A percentile compares a stretch with the other conserved stretches of the same genome.
Evolutionary conservation across 2,329 filamentous ascomycete genomes (phyloP).

Genomic region (Chaetomiaceae sp.): DNA sequence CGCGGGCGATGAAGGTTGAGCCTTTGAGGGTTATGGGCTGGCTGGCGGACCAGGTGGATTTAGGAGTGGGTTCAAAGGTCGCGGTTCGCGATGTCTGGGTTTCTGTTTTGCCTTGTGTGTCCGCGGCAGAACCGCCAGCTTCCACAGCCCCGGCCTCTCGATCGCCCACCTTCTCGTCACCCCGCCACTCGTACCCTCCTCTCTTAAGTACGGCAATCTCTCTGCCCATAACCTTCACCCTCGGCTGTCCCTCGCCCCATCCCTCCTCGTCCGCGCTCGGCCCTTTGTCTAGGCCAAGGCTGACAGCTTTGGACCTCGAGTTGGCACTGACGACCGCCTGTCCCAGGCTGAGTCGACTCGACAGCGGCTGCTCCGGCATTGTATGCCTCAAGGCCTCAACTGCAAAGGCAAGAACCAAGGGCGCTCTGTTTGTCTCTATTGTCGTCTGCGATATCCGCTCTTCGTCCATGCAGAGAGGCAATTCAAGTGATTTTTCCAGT

Average conservation of each 20-base stretch:
- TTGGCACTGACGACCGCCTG: constrained; percentile 82
- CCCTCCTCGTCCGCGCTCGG: constrained; percentile 64
- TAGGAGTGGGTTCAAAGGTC: constrained; percentile 7
- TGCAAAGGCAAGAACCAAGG: constrained; percentile 76
- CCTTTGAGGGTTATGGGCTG: constrained; percentile 47
- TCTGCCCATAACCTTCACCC: constrained; percentile 66
- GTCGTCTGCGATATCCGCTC: constrained; percentile 53
- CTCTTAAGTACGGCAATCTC: constrained; percentile 72
- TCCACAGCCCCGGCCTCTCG: constrained; percentile 10
- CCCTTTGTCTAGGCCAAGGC: constrained; percentile 65
- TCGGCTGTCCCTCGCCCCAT: constrained; percentile 71
- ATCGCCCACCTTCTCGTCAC: constrained; percentile 34
- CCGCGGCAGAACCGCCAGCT: neutral
- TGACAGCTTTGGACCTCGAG: constrained; percentile 70
- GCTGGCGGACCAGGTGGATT: constrained; percentile 46
- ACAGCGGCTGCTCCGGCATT: constrained; percentile 79
- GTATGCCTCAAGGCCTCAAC: constrained; percentile 70
- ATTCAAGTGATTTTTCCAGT: constrained; percentile 56
- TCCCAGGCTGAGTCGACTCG: constrained; percentile 75
- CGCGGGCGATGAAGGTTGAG: constrained; percentile 56
- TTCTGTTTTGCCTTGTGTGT: constrained; percentile 18
- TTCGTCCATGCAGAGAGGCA: constrained; percentile 57
- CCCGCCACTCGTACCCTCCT: constrained; percentile 64
- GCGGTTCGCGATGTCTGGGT: constrained; percentile 18
- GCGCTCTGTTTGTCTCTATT: constrained; percentile 74